Evolutionary conservation across 1,284 basidiomycete genomes (phyloP), one percentile per base, ranked within the genome.

Genomic region (Hymenochaete sp.): DNA sequence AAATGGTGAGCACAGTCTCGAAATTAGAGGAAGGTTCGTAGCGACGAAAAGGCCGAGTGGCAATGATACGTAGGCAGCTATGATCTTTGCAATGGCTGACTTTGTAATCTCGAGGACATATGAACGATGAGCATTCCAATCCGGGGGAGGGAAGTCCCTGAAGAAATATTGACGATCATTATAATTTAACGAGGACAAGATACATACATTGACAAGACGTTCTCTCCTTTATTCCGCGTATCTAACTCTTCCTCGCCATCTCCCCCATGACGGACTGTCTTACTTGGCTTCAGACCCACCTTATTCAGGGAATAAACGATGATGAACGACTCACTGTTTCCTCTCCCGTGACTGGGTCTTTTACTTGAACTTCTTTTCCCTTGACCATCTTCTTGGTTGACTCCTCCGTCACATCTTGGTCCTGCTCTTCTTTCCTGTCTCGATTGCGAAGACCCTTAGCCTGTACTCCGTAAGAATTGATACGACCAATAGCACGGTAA

Each of bases 401-500:
- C 31, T 42, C 38, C 14, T 47, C 33, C n/a, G 44, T 44, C 16
- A 18, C 47, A 29, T 40, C 28, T 21, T 44, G 55, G 5, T 59
- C 57, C 41, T 61, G 52, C 33, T 61, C 55, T 3, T 59, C 60
- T 38, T 62, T 59, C 45, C 55, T 59, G 43, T 63, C 60, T 47
- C 62, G 57, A 24, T 59, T 57, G 1, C 33, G 16, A 2, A 47
- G 16, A 14, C 29, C 36, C 29, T 39, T 48, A 21, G 47, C 47
- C n/a, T n/a, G n/a, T n/a, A n/a, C n/a, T n/a, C n/a, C n/a, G n/a
- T n/a, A n/a, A n/a, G n/a, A n/a, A n/a, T n/a, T n/a, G n/a, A n/a
- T n/a, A n/a, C n/a, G n/a, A n/a, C n/a, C n/a, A n/a, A n/a, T n/a
- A n/a, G n/a, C n/a, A n/a, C n/a, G n/a, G n/a, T n/a, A n/a, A n/a